Evolutionary conservation across 805 yeast genomes (phyloP).

Genomic region (Nakazawaea ernobii): DNA sequence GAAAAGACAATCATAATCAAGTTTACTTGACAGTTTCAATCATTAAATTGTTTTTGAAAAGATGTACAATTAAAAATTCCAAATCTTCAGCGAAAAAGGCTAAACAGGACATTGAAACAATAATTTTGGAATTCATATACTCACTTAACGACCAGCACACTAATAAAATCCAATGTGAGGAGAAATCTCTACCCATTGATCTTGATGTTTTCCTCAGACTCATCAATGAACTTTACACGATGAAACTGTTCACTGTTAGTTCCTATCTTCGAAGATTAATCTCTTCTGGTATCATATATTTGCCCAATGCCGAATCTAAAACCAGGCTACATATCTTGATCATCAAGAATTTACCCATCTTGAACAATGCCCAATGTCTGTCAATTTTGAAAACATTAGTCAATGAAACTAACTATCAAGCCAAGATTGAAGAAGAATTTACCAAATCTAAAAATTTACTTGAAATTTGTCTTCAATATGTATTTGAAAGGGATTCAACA

Average conservation of each 20-base stretch:
- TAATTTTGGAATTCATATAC: conserved; percentile 27
- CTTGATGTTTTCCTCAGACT: conserved; percentile 34
- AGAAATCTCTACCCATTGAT: conserved; percentile 11
- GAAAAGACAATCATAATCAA: conserved; percentile 15
- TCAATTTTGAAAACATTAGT: conserved; percentile 17
- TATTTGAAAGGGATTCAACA: background rate
- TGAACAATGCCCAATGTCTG: conserved; percentile 31
- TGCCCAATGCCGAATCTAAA: conserved; percentile 44
- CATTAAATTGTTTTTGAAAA: conserved; percentile 12
- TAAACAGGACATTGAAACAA: conserved; percentile 24
- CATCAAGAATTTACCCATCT: conserved; percentile 52
- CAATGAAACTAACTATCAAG: background rate
- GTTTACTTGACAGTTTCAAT: conserved; percentile 21
- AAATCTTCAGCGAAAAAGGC: conserved; percentile 18
- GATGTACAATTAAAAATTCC: background rate
- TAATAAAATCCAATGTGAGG: background rate
- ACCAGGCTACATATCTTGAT: conserved; percentile 48
- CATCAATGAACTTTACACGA: conserved; percentile 41
- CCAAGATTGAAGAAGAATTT: background rate
- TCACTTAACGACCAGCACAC: conserved; percentile 14
- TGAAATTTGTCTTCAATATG: background rate
- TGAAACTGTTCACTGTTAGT: conserved; percentile 48
- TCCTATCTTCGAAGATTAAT: conserved; percentile 75
- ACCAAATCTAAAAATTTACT: background rate
- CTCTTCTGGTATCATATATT: conserved; percentile 78